Evolutionary conservation across 495 filamentous ascomycete genomes (phyloP).

Genomic region (Lophiotrema nucula): DNA sequence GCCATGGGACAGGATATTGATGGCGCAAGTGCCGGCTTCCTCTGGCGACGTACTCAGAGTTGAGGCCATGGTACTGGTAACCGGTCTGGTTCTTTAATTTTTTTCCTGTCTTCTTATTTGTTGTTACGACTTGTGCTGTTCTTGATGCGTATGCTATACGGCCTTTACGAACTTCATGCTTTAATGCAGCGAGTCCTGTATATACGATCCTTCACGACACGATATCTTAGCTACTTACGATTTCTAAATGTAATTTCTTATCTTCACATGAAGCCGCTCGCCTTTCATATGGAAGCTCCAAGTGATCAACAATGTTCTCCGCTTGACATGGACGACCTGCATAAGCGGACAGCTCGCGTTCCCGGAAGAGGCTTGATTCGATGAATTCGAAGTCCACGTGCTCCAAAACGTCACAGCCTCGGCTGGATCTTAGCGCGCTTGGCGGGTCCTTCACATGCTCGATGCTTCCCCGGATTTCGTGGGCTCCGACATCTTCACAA

Average conservation of each 20-base stretch:
- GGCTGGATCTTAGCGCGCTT: slow-evolving; percentile 9
- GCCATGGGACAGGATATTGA: slow-evolving; percentile 10
- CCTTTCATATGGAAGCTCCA: too few species aligned
- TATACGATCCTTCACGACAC: slow-evolving; percentile 22
- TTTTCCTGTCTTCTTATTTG: slow-evolving; percentile 6
- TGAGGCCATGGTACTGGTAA: slow-evolving; percentile 20
- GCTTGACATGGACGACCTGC: too few species aligned
- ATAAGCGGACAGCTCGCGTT: too few species aligned
- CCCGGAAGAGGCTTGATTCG: too few species aligned
- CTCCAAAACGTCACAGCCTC: slow-evolving; percentile 17
- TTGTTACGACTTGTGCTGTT: slow-evolving; percentile 4
- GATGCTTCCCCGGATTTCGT: slow-evolving; percentile 25
- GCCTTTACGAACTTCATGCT: not conserved
- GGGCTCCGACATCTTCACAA: slow-evolving; percentile 5
- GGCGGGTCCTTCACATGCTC: slow-evolving; percentile 2
- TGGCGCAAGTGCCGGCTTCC: slow-evolving; percentile 36
- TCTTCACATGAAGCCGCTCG: not conserved
- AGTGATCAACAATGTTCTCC: too few species aligned
- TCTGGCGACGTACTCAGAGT: slow-evolving; percentile 22
- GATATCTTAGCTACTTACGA: slow-evolving; percentile 7
- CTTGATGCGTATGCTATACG: not conserved
- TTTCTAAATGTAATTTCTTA: slow-evolving; percentile 23
- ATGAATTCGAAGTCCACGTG: too few species aligned
- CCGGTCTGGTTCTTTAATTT: not conserved
- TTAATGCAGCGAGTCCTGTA: slow-evolving; percentile 3